Evolutionary conservation across 225 moss, liverwort and hornwort genomes (phyloP), one percentile per base, ranked within the genome.

Genomic region (Physcomitrium patens): DNA sequence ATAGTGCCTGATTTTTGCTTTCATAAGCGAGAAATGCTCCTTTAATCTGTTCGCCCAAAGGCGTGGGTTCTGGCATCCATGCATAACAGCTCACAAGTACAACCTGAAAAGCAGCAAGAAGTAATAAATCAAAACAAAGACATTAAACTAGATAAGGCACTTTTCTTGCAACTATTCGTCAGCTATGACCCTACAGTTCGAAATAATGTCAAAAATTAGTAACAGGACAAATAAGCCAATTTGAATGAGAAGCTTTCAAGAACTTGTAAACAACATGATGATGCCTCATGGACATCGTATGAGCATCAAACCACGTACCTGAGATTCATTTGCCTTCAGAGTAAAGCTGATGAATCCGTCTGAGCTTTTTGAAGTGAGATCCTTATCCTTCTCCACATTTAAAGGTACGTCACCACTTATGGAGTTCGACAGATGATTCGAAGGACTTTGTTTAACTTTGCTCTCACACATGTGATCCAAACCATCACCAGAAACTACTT

Each of bases 1-100:
- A 31, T 43, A 18, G n/a, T 83, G 93, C 95, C 93, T 93, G 89
- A 78, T 95, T 93, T 81, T 90, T 95, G 77, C 88, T 90, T 89
- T 95, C 95, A 83, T 90, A 93, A 27, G 91, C 95, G 58, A 93
- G 85, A 74, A 93, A 83, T 49, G 83, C 72, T 64, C 93, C 93
- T 70, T 78, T 80, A 24, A 93, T 77, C 59, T 82, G 84, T 83
- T 85, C 81, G 27, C 85, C 82, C 80, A 79, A 55, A 76, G 79
- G 82, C 66, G 82, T 79, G 24, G 86, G 74, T 61, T 85, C 81
- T 71, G 74, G 72, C 68, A 83, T 82, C 48, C 85, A 85, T 49
- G 88, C 80, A 74, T 87, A 82, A 75, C 91, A 88, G 82, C 91
- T 91, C 51, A 95, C 91, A 70, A 89, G 82, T 31, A 95, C 88